These are phyloP conservation scores for Auriscalpium orientale DNA, from an alignment of 768 basidiomycete species.

Conservation along the genomic window DNA sequence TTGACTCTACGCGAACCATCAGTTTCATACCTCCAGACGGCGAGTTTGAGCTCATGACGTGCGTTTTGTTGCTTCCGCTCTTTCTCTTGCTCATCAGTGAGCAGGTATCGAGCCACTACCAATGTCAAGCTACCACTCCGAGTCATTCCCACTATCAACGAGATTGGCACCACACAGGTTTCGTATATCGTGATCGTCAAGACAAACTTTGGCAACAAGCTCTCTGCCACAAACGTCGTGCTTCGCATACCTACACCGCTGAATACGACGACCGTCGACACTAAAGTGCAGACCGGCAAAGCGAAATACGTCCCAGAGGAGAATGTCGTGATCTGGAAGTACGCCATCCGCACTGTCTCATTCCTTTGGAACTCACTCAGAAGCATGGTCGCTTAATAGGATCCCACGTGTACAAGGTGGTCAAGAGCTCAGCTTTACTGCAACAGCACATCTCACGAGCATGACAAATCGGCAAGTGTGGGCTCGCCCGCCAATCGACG, in stretches of 20 bases:
- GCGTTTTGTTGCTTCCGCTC: slow-evolving; percentile 19
- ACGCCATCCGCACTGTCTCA: slow-evolving; percentile 26
- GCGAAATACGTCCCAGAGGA: slow-evolving; percentile 96
- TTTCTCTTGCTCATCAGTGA: background rate
- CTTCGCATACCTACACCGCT: slow-evolving; percentile 93
- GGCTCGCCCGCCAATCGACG: slow-evolving; percentile 95
- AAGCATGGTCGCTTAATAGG: slow-evolving; percentile 34
- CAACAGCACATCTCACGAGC: slow-evolving; percentile 73
- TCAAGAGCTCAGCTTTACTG: slow-evolving; percentile 81
- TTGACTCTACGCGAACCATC: slow-evolving; percentile 89
- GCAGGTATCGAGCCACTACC: slow-evolving; percentile 89
- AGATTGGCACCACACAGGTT: slow-evolving; percentile 87
- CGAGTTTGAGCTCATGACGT: slow-evolving; percentile 98
- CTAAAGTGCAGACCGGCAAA: slow-evolving; percentile 87
- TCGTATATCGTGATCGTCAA: slow-evolving; percentile 85
- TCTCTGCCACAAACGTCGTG: slow-evolving; percentile 88
- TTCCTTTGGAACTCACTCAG: background rate
- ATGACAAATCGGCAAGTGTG: slow-evolving; percentile 93
- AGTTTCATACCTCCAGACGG: slow-evolving; percentile 98
- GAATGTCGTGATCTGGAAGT: slow-evolving; percentile 98
- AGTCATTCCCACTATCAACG: slow-evolving; percentile 84
- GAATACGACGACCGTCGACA: slow-evolving; percentile 88
- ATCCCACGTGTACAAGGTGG: slow-evolving; percentile 90
- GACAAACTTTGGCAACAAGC: slow-evolving; percentile 84
- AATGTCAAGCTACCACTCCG: slow-evolving; percentile 93